A percentile compares a stretch with the other conserved stretches of the same genome.
These are phyloP conservation scores for Leccinum huronense DNA, from an alignment of 1,284 basidiomycete species.

Conservation along the genomic window DNA sequence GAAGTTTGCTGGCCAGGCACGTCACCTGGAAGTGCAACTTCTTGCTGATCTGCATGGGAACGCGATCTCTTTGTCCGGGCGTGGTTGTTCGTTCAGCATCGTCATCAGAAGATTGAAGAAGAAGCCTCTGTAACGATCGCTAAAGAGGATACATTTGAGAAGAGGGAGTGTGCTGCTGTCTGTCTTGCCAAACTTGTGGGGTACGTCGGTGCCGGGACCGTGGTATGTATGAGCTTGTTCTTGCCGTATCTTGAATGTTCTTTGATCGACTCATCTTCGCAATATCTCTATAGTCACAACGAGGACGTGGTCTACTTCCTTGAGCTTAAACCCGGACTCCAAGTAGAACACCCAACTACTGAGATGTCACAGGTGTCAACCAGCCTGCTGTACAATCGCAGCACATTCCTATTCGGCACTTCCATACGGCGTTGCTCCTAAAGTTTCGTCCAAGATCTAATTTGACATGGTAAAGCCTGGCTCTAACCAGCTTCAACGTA, in stretches of 20 bases:
- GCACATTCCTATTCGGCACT: slow-evolving; percentile 58
- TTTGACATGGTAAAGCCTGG: slow-evolving; percentile 93
- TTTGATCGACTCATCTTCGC: slow-evolving; percentile 13
- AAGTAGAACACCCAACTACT: slow-evolving; percentile 99
- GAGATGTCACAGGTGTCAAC: slow-evolving; percentile 99
- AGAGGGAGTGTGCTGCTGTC: slow-evolving; percentile 99
- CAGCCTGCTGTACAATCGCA: slow-evolving; percentile 97
- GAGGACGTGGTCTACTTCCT: slow-evolving; percentile 97
- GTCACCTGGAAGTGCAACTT: slow-evolving; percentile 97
- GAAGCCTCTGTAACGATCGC: slow-evolving; percentile 99
- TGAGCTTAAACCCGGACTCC: slow-evolving; percentile 98
- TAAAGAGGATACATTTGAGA: slow-evolving; percentile 83
- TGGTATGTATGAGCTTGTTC: slow-evolving; percentile 72
- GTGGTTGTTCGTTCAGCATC: slow-evolving; percentile 98
- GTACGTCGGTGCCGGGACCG: slow-evolving; percentile 82
- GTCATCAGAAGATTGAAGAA: slow-evolving; percentile 99
- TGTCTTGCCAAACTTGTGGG: slow-evolving; percentile 97
- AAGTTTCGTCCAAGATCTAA: slow-evolving; percentile 88
- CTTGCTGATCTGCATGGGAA: slow-evolving; percentile 99
- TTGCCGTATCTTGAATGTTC: not conserved
- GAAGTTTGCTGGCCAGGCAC: slow-evolving; percentile 97
- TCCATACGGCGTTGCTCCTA: slow-evolving; percentile 90
- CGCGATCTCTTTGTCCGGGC: slow-evolving; percentile 98
- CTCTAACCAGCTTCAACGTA: slow-evolving; percentile 86
- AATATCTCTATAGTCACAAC: slow-evolving; percentile 92